phyloP scores from a whole-genome alignment of 1,139 yeast species.

The Yarrowia galli region DNA sequence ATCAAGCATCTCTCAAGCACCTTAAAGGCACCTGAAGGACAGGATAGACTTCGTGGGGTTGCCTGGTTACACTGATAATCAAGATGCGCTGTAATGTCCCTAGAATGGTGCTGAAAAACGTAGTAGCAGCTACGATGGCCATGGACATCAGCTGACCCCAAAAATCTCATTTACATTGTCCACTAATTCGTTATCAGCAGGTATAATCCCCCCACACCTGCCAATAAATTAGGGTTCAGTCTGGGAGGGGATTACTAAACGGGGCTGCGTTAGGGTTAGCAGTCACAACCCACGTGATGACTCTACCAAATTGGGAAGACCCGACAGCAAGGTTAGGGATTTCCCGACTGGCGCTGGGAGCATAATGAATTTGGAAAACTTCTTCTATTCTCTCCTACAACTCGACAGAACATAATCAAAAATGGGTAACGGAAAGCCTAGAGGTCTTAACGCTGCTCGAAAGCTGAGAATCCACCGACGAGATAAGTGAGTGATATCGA shows the following conservation, averaged over 20 bases:
- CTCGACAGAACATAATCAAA: constrained; percentile 48
- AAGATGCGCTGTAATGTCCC: not conserved
- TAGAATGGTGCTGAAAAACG: too few relatives aligned
- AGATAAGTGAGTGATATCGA: constrained; percentile 67
- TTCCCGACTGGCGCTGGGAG: constrained; percentile 38
- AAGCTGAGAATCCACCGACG: constrained; percentile 99
- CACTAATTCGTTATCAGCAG: too few relatives aligned
- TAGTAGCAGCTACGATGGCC: too few relatives aligned
- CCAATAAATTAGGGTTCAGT: not conserved
- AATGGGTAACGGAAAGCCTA: constrained; percentile 94
- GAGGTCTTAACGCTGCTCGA: constrained; percentile 99
- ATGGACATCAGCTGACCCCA: too few relatives aligned
- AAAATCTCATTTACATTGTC: too few relatives aligned
- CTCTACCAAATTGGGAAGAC: constrained; percentile 33
- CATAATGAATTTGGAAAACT: constrained; percentile 37
- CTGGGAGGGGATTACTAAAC: too few relatives aligned
- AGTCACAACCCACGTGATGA: constrained; percentile 34
- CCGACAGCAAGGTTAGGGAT: constrained; percentile 34
- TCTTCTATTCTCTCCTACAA: constrained; percentile 38
- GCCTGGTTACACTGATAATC: not conserved
- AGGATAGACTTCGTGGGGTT: constrained; percentile 1
- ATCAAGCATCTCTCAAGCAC: constrained; percentile 21
- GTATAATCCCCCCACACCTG: too few relatives aligned
- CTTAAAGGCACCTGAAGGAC: not conserved
- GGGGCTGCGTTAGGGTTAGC: constrained; percentile 25